These are phyloP conservation scores for Ramaria rubella DNA, from an alignment of 768 basidiomycete genomes.

Conservation along the genomic window DNA sequence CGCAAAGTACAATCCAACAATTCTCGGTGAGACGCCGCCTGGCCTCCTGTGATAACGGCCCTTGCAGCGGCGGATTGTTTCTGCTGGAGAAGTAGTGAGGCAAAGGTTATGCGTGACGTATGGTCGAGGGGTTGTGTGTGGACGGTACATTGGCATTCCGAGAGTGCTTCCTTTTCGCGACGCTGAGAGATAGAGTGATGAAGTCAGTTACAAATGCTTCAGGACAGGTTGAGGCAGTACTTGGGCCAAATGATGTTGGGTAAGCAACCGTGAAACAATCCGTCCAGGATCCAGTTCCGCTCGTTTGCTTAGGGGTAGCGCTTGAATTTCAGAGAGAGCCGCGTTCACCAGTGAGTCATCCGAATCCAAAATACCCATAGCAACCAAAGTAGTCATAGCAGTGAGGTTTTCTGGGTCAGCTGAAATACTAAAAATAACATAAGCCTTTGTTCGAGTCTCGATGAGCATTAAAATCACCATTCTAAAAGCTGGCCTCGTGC, in stretches of 20 bases:
- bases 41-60: constrained; percentile 37
- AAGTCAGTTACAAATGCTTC: constrained; percentile 6
- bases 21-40: constrained; percentile 15
- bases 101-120: constrained; percentile 47
- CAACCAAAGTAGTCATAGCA: constrained; percentile 78
- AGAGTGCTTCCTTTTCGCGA: constrained; percentile 41
- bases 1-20: constrained; percentile 38
- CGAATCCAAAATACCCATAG: constrained; percentile 79
- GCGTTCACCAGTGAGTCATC: constrained; percentile 82
- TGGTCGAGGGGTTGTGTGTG: constrained; percentile 46
- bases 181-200: constrained; percentile 30
- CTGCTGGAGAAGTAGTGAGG: constrained; percentile 46
- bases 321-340: constrained; percentile 72
- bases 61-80: constrained; percentile 36
- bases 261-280: constrained; percentile 65
- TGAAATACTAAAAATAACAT: constrained; percentile 52
- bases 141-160: constrained; percentile 51
- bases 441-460: neutral
- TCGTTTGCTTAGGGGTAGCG: constrained; percentile 59
- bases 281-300: constrained; percentile 60
- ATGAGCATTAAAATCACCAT: constrained; percentile 46
- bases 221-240: constrained; percentile 14
- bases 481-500: constrained; percentile 77
- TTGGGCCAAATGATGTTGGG: constrained; percentile 67
- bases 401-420: constrained; percentile 70